Conservation (phyloP, 2,329 filamentous ascomycete species). For the Fusarium musae region DNA sequence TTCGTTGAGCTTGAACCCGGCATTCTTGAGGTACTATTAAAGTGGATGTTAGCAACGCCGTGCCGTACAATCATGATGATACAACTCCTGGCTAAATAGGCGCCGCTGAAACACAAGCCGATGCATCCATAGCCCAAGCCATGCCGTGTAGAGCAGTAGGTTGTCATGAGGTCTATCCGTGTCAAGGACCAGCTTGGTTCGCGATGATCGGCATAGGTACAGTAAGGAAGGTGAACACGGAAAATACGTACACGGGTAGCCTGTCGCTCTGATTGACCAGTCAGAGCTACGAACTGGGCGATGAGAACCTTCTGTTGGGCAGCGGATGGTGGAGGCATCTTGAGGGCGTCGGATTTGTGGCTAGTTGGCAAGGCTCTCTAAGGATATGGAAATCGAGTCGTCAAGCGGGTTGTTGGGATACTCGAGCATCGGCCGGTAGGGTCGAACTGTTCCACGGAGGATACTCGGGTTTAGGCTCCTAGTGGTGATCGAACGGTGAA, state of each 20-base stretch:
- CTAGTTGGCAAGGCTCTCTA: not conserved
- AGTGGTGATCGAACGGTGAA: conserved; percentile 1
- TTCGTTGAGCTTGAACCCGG: conserved; percentile 63
- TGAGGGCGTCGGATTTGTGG: conserved; percentile 12
- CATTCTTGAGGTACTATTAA: conserved; percentile 59
- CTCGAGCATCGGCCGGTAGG: not conserved
- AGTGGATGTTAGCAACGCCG: conserved; percentile 40
- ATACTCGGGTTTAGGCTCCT: conserved; percentile 1
- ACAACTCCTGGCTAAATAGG: conserved; percentile 27
- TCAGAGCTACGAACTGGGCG: conserved; percentile 56
- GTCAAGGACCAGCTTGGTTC: conserved; percentile 6
- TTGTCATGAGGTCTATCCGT: conserved; percentile 14
- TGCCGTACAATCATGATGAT: conserved; percentile 13
- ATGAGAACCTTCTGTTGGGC: conserved; percentile 55
- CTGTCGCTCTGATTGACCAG: conserved; percentile 56
- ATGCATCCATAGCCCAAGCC: conserved; percentile 5
- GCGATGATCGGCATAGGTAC: not conserved
- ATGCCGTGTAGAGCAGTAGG: conserved; percentile 19
- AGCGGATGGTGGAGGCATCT: conserved; percentile 52
- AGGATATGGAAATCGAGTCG: not conserved
- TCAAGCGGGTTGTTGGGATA: not conserved
- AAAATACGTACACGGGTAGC: conserved; percentile 57
- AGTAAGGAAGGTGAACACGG: not conserved
- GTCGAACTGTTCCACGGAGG: conserved; percentile 4
- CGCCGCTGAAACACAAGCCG: conserved; percentile 34